Evolutionary conservation across 257 asterid species (phyloP).

Genomic region (Penstemon davidsonii): DNA sequence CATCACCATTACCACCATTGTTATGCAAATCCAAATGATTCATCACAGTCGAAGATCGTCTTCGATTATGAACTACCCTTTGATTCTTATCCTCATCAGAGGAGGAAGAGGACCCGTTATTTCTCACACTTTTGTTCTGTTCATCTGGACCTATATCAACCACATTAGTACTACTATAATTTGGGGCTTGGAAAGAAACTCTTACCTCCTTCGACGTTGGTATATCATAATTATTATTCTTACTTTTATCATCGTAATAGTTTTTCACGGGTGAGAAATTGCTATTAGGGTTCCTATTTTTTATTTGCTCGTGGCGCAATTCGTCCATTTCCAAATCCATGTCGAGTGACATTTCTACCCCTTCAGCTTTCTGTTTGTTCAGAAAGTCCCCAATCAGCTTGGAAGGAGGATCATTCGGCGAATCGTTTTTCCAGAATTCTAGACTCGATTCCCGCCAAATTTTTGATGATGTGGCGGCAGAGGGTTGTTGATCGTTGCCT

Average conservation of each 20-base stretch:
- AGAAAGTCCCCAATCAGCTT: conserved; percentile 44
- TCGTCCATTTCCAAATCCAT: conserved; percentile 53
- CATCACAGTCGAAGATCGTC: conserved; percentile 1
- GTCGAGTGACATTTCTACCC: conserved; percentile 40
- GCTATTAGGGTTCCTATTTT: background rate
- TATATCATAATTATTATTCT: background rate
- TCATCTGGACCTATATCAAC: conserved; percentile 36
- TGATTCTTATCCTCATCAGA: conserved; percentile 33
- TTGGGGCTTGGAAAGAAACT: conserved; percentile 43
- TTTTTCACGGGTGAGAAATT: background rate
- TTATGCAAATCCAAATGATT: background rate
- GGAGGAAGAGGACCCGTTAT: conserved; percentile 27
- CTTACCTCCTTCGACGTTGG: conserved; percentile 38
- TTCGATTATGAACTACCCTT: conserved; percentile 21
- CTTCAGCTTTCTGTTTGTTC: conserved; percentile 42
- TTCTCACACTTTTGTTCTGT: background rate
- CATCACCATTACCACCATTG: conserved; percentile 5
- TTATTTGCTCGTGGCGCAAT: conserved; percentile 12
- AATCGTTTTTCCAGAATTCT: conserved; percentile 31
- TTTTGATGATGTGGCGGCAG: background rate
- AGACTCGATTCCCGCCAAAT: conserved; percentile 29
- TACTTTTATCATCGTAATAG: no score
- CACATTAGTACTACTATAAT: conserved; percentile 5
- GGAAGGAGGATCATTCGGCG: conserved; percentile 41
- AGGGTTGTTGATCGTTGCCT: conserved; percentile 16